A percentile compares a stretch with the other conserved stretches of the same genome.
These are phyloP conservation scores for Rhizopogon vinicolor DNA, from an alignment of 768 basidiomycete species.

Conservation along the genomic window DNA sequence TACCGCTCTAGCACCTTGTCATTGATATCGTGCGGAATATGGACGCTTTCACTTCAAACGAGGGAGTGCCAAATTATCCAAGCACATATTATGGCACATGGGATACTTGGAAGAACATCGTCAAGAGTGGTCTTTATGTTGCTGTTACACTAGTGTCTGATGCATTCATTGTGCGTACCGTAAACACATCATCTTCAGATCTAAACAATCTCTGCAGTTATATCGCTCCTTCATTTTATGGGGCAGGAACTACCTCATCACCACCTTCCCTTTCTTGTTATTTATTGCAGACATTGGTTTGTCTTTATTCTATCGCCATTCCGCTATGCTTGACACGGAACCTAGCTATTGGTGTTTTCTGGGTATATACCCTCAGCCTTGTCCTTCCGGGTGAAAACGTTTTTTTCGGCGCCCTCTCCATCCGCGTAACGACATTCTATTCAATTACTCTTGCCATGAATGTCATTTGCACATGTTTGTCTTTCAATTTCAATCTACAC, in stretches of 20 bases:
- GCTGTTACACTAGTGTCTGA: constrained; percentile 21
- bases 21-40: constrained; percentile 20
- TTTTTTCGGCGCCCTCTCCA: constrained; percentile 14
- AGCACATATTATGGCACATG: constrained; percentile 15
- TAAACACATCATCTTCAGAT: neutral
- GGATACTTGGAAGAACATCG: constrained; percentile 14
- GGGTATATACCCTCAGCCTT: constrained; percentile 13
- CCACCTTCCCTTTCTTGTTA: constrained; percentile 15
- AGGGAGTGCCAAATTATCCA: constrained; percentile 10
- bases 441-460: constrained; percentile 19
- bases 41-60: constrained; percentile 16
- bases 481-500: neutral
- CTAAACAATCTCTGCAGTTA: constrained; percentile 9
- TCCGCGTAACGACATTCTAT: constrained; percentile 20
- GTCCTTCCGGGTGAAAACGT: constrained; percentile 15
- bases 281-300: constrained; percentile 24
- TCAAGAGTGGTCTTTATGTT: constrained; percentile 20
- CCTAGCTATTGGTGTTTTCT: constrained; percentile 14
- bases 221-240: constrained; percentile 21
- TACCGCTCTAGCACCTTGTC: constrained; percentile 15
- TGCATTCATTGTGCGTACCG: constrained; percentile 20
- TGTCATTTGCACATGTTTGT: constrained; percentile 23
- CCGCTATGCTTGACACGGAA: neutral
- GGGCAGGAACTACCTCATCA: constrained; percentile 14
- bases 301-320: neutral